Percentiles rank a stretch among this genome's conserved stretches.
Evolutionary conservation across 164 flowering plant species (phyloP).

Genomic region (Stephania cephalantha): DNA sequence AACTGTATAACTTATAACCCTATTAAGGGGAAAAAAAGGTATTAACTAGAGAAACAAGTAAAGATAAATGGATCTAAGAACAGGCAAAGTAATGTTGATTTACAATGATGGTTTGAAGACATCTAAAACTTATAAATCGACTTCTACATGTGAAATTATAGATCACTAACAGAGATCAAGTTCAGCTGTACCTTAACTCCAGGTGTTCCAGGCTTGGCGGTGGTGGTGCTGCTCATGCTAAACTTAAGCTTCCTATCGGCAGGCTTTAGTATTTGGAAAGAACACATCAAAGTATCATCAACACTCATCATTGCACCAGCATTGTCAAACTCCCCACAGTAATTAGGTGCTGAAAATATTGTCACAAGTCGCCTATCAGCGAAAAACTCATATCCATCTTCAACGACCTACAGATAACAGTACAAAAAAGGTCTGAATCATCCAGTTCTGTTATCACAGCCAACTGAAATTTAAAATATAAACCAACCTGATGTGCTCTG

Average conservation of each 20-base stretch:
- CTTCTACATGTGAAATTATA: too few relatives aligned
- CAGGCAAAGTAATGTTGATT: too few relatives aligned
- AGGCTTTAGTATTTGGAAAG: constrained; percentile 66
- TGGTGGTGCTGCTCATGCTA: constrained; percentile 40
- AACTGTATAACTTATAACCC: too few relatives aligned
- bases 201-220: constrained; percentile 42
- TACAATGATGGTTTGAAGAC: too few relatives aligned
- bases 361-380: constrained; percentile 73
- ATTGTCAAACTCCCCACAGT: constrained; percentile 85
- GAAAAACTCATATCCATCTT: constrained; percentile 42
- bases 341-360: constrained; percentile 86
- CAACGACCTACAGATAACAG: constrained; percentile 27
- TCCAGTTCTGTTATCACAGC: neutral
- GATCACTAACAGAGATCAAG: neutral
- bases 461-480: neutral
- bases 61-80: too few relatives aligned
- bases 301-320: constrained; percentile 97
- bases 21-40: too few relatives aligned
- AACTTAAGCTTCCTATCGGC: constrained; percentile 49
- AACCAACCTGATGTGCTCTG: constrained; percentile 55
- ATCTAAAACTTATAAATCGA: too few relatives aligned
- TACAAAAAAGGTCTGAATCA: neutral
- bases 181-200: constrained; percentile 28
- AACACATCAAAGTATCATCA: constrained; percentile 82
- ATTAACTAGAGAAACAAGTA: too few relatives aligned